Base-by-base conservation (phyloP, 495 filamentous ascomycete genomes). In the Cairneyella variabilis region DNA sequence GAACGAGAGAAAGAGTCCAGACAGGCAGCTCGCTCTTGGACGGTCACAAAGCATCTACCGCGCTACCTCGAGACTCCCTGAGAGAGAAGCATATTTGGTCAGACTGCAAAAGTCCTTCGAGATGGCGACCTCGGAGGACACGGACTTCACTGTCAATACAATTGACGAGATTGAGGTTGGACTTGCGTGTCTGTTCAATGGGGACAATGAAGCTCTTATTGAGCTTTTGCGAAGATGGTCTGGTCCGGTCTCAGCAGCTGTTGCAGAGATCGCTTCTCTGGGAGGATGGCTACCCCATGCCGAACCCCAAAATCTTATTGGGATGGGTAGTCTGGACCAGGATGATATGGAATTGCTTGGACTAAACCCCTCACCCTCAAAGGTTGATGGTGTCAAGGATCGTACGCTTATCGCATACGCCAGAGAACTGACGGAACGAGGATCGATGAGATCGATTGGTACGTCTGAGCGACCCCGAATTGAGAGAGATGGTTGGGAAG, bases 151-250 rank as follows among this genome's bases (percentile, higher is more conserved):
- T 37, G 74, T 91, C 54, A 90, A 93, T 67, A 78, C 86, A 1
- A 72, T 82, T 12, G 84, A 83, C 59, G 74, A 79, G 7, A 69
- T 89, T 14, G 89, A 97, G 66, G 81, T 96, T 48, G 88, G 81
- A 16, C 71, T 95, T 38, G 90, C 86, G 8, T 88, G 82, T 45
- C 74, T 89, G 3, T 85, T 95, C 54, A 86, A 91, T 59, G 86
- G 83, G 12, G 85, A 91, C 55, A 70, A 84, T 39, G 83, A 89
- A 65, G 83, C 80, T 20, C 81, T 88, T 0, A 65, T 96, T 30
- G 79, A 79, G n/a, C 68, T 95, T 23, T 64, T 97, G 1, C 78
- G 83, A 48, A 71, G 77, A 14, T 93, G 86, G 88, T 95, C 90
- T 21, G 77, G 89, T 10, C 80, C 85, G 2, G 66, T 95, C 8